Evolutionary conservation across 148 eudicot species (phyloP).

Genomic region (Spergularia bocconei): DNA sequence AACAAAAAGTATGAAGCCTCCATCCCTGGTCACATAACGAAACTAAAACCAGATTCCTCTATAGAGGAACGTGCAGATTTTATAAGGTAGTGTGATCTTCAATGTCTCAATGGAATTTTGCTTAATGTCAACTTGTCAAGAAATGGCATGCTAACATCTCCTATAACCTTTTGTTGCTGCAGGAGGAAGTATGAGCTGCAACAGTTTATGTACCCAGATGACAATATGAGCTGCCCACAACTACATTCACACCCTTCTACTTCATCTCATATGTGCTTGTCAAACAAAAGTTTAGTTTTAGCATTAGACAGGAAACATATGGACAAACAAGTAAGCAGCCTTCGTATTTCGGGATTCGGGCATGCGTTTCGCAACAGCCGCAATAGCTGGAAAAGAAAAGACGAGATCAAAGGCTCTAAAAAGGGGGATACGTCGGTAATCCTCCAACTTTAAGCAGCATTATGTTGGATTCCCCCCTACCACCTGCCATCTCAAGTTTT

Average conservation of each 20-base stretch:
- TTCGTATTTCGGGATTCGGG: conserved; percentile 56
- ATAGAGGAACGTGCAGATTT: conserved; percentile 81
- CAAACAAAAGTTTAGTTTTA: conserved; percentile 27
- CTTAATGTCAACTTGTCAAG: background rate
- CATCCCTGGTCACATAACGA: conserved; percentile 51
- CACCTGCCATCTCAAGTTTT: background rate
- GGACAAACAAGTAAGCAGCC: conserved; percentile 53
- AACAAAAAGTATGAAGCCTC: conserved; percentile 78
- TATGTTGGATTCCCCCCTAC: background rate
- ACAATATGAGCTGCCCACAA: conserved; percentile 41
- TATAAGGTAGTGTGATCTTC: conserved; percentile 49
- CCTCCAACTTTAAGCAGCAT: background rate
- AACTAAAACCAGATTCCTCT: conserved; percentile 73
- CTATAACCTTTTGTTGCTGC: conserved; percentile 19
- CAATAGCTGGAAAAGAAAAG: conserved; percentile 68
- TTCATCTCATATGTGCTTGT: conserved; percentile 30
- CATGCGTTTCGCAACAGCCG: conserved; percentile 75
- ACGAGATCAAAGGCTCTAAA: conserved; percentile 49
- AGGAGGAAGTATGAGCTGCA: conserved; percentile 92
- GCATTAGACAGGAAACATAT: conserved; percentile 52
- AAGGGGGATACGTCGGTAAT: conserved; percentile 59
- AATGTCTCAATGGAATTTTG: background rate
- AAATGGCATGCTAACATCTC: background rate
- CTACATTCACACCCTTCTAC: conserved; percentile 41
- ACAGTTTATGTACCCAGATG: conserved; percentile 53